These are phyloP conservation scores for Anisodus tanguticus DNA, from an alignment of 257 asterid species.

Conservation along the genomic window DNA sequence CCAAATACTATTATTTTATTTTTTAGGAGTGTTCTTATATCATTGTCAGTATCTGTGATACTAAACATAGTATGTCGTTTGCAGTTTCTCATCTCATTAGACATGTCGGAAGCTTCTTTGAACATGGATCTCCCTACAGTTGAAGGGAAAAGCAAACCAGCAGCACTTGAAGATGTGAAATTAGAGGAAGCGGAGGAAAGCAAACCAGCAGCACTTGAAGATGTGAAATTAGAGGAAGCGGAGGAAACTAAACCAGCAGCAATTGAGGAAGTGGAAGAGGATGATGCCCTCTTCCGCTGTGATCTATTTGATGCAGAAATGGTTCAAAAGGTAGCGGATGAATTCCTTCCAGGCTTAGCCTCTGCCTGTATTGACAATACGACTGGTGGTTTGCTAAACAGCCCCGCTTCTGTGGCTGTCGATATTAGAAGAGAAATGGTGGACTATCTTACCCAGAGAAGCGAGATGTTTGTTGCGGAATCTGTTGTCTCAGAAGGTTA, in stretches of 20 bases:
- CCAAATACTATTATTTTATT: too few species aligned
- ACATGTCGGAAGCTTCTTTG: not conserved
- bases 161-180: not conserved
- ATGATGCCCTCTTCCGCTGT: conserved; percentile 49
- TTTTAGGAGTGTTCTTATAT: not conserved
- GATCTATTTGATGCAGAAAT: conserved; percentile 58
- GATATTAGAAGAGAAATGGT: conserved; percentile 74
- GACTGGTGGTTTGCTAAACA: conserved; percentile 62
- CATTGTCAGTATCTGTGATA: not conserved
- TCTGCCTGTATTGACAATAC: conserved; percentile 80
- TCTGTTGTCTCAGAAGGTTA: conserved; percentile 59
- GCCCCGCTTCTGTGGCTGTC: conserved; percentile 67
- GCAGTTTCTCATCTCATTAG: not conserved
- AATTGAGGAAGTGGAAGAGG: conserved; percentile 52
- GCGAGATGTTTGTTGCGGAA: conserved; percentile 69
- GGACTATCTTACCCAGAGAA: conserved; percentile 62
- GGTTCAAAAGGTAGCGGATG: conserved; percentile 65
- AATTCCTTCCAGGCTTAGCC: conserved; percentile 70
- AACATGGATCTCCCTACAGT: conserved; percentile 52
- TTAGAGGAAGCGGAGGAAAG: not conserved
- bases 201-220: conserved; percentile 36
- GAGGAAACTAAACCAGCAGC: not conserved
- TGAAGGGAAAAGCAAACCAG: conserved; percentile 25
- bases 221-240: conserved; percentile 35
- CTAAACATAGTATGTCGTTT: not conserved